Evolutionary conservation across 495 filamentous ascomycete species (phyloP).

Genomic region (Corynascus novoguineensis): DNA sequence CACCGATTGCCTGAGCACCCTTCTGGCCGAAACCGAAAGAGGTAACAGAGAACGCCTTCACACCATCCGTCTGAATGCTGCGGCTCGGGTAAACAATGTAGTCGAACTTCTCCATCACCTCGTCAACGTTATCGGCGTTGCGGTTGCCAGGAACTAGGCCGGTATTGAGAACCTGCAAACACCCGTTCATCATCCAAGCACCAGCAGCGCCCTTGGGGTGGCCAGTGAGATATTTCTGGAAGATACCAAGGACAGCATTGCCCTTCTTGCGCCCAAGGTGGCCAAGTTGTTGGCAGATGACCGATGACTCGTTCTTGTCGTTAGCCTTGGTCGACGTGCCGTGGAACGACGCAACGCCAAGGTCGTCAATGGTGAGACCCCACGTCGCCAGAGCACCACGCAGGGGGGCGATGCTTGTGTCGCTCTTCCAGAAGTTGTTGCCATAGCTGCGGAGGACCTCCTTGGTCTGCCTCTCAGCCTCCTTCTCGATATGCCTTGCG

Average conservation of each 20-base stretch:
- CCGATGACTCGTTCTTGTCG: slow-evolving; percentile 99
- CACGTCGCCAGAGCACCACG: slow-evolving; percentile 93
- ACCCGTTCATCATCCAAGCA: slow-evolving; percentile 99
- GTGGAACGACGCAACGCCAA: slow-evolving; percentile 94
- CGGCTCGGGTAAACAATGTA: slow-evolving; percentile 95
- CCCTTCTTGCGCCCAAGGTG: slow-evolving; percentile 94
- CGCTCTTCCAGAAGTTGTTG: slow-evolving; percentile 98
- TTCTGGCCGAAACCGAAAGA: slow-evolving; percentile 99
- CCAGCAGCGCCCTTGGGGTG: slow-evolving; percentile 99
- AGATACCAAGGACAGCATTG: slow-evolving; percentile 93
- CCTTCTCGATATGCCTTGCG: slow-evolving; percentile 78
- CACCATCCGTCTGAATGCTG: slow-evolving; percentile 92
- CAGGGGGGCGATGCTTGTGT: slow-evolving; percentile 86
- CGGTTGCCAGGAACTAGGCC: slow-evolving; percentile 94
- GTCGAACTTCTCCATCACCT: slow-evolving; percentile 94
- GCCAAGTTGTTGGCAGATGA: slow-evolving; percentile 91
- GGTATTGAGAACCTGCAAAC: slow-evolving; percentile 86
- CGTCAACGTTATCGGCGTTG: slow-evolving; percentile 96
- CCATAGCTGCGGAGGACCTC: slow-evolving; percentile 86
- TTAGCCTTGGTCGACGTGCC: slow-evolving; percentile 97
- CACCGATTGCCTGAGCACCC: slow-evolving; percentile 93
- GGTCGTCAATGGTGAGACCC: slow-evolving; percentile 96
- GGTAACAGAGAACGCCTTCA: slow-evolving; percentile 97
- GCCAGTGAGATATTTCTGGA: slow-evolving; percentile 98
- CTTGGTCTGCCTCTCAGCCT: slow-evolving; percentile 83